Base-by-base conservation (phyloP, 1,139 yeast genomes). In the Yamadazyma spencermartinsiae region DNA sequence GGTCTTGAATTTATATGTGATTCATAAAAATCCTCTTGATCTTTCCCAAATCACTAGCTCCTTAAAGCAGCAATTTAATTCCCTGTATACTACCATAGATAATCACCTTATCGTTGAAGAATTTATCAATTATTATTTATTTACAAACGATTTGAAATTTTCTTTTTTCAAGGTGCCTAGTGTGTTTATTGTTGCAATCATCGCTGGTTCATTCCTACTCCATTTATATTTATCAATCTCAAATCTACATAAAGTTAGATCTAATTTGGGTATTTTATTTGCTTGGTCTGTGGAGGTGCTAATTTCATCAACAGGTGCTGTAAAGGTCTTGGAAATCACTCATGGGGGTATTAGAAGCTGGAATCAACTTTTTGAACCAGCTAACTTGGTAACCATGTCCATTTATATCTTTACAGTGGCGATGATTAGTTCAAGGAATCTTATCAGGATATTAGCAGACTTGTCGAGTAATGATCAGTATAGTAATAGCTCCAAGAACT, bases 261-360 rank as follows among this genome's bases (percentile, higher is more conserved):
- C 90, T 2, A 74, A 72, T 49, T 35, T 68, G 2, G 90, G 92
- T 0, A 60, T 86, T 10, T 49, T 82, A 6, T 40, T 74, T n/a
- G 90, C 89, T 1, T 80, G 84, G 66, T 20, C 71, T 0, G 74
- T 75, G 2, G 80, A 82, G 46, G 54, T 72, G 1, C 30, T 61
- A 0, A 54, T 85, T 5, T 63, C 87, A 10, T 62, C 81, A 1
- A 68, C 86, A 1, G 73, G 79, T 1, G 71, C 90, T 0, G 45
- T 81, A 7, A 72, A 55, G 33, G 24, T 66, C 4, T 43, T 59
- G 6, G 50, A 57, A 3, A 23, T 37, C 6, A 18, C 52, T 7
- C 50, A 52, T 35, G 51, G 52, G 7, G 46, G 45, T 33, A 16
- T 16, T 6, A 45, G 46, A 19, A 46, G 58, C 4, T 66, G 70